Percentiles rank a stretch among this genome's conserved stretches.
Evolutionary conservation across 441 rosid species (phyloP).

Genomic region (Arabidopsis lyrata): DNA sequence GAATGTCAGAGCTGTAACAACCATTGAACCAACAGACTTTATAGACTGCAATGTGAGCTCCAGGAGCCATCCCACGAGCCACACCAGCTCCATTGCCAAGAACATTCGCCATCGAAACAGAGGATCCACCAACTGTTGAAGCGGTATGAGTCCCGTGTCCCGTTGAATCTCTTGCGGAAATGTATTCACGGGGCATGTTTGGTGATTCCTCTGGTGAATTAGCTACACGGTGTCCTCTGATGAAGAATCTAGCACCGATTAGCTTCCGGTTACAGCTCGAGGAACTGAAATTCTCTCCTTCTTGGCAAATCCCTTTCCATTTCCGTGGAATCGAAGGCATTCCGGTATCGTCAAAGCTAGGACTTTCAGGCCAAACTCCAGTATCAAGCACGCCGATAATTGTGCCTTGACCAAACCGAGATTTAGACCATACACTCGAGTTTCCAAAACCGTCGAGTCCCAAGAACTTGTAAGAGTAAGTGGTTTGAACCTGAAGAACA

Average conservation of each 20-base stretch:
- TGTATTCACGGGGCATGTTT: conserved; percentile 55
- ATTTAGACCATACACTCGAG: conserved; percentile 54
- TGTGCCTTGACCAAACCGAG: conserved; percentile 59
- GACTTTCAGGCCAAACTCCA: conserved; percentile 81
- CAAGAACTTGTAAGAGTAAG: conserved; percentile 76
- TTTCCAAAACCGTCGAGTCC: conserved; percentile 53
- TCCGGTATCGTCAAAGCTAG: conserved; percentile 63
- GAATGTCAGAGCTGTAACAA: conserved; percentile 76
- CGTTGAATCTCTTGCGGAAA: conserved; percentile 68
- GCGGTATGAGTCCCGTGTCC: conserved; percentile 83
- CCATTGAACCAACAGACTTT: conserved; percentile 84
- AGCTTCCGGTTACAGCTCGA: conserved; percentile 66
- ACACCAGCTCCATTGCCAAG: conserved; percentile 67
- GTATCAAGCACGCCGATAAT: conserved; percentile 74
- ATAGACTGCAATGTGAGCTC: conserved; percentile 70
- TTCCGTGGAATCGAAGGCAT: conserved; percentile 61
- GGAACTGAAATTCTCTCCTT: conserved; percentile 61
- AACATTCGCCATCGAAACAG: conserved; percentile 64
- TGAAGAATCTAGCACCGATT: conserved; percentile 73
- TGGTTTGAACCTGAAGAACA: conserved; percentile 72
- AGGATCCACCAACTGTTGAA: conserved; percentile 68
- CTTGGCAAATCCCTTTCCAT: conserved; percentile 73
- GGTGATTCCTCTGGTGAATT: conserved; percentile 48
- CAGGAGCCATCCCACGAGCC: conserved; percentile 77
- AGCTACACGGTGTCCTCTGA: conserved; percentile 66